Base-by-base conservation (phyloP, 805 yeast species). In the Lachancea fermentati region DNA sequence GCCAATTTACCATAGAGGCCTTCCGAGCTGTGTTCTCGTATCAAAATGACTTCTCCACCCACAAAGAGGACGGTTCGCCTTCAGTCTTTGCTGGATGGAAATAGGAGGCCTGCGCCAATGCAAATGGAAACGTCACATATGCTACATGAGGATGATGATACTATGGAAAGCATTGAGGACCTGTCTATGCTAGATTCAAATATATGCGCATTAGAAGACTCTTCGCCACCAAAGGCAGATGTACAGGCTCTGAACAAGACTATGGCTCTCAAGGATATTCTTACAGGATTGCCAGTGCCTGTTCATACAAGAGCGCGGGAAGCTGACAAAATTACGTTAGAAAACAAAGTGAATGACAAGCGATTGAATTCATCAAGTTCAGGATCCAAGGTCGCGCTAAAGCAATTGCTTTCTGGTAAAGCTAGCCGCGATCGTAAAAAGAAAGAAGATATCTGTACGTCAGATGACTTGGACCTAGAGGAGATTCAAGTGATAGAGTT, bases 401-500 rank as follows among this genome's bases (percentile, higher is more conserved):
- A 38, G 25, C 28, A 44, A n/a, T 15, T 44, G 9, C 41, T 44
- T 5, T 42, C 43, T 9, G 45, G 45, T 14, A 42, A 30, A n/a
- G n/a, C n/a, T n/a, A n/a, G n/a, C n/a, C n/a, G n/a, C n/a, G n/a
- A n/a, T n/a, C n/a, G n/a, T 12, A n/a, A 30, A n/a, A 11, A 19
- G 14, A 26, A 18, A n/a, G 19, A 25, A 12, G 31, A 25, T 4
- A 26, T 19, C 14, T 12, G 11, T 9, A 13, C 16, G 5, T 11
- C 9, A 19, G 31, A 34, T 11, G 17, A 34, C 16, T 29, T 16
- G n/a, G 38, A 37, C 13, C 13, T 37, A 16, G 38, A 37, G 25
- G 38, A 28, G 9, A 25, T 30, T 9, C 30, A 35, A 7, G 31
- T 28, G 5, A 32, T 22, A 19, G 41, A 14, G 26, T 11, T 22